These are phyloP conservation scores for Aspergillus calidoustus DNA, from an alignment of 2,329 filamentous ascomycete genomes.

Conservation along the genomic window DNA sequence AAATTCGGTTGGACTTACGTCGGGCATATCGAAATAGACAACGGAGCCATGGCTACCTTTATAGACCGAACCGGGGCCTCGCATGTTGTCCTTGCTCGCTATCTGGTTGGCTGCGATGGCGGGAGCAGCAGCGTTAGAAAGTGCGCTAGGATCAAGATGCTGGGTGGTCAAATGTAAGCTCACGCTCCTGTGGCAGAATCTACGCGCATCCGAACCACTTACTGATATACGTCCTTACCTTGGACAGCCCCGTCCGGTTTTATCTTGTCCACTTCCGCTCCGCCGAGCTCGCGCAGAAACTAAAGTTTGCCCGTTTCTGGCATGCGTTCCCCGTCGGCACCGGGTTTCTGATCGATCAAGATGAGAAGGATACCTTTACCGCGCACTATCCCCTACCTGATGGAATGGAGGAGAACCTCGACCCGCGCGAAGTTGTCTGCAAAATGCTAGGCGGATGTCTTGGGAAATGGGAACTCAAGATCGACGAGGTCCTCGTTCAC, in stretches of 20 bases:
- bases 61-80: constrained; percentile 23
- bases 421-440: constrained; percentile 30
- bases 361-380: constrained; percentile 41
- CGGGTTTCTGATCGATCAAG: constrained; percentile 35
- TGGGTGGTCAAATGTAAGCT: constrained; percentile 33
- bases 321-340: constrained; percentile 34
- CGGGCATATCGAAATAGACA: constrained; percentile 21
- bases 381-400: constrained; percentile 28
- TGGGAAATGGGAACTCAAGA: constrained; percentile 29
- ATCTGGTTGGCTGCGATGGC: constrained; percentile 37
- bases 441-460: constrained; percentile 26
- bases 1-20: constrained; percentile 4
- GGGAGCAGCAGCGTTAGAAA: constrained; percentile 30
- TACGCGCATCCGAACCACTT: too few relatives aligned
- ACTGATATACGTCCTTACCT: too few relatives aligned
- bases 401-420: constrained; percentile 22
- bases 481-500: constrained; percentile 40
- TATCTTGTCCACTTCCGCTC: constrained; percentile 40
- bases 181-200: too few relatives aligned
- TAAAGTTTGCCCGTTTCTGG: constrained; percentile 37
- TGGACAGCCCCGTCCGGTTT: constrained; percentile 26
- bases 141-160: constrained; percentile 26
- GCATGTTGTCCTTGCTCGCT: constrained; percentile 27
- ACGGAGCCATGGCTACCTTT: constrained; percentile 23
- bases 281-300: constrained; percentile 29